Percentiles rank a stretch among this genome's conserved stretches.
Evolutionary conservation across 1,284 basidiomycete species (phyloP).

Genomic region (Mixia osmundae): DNA sequence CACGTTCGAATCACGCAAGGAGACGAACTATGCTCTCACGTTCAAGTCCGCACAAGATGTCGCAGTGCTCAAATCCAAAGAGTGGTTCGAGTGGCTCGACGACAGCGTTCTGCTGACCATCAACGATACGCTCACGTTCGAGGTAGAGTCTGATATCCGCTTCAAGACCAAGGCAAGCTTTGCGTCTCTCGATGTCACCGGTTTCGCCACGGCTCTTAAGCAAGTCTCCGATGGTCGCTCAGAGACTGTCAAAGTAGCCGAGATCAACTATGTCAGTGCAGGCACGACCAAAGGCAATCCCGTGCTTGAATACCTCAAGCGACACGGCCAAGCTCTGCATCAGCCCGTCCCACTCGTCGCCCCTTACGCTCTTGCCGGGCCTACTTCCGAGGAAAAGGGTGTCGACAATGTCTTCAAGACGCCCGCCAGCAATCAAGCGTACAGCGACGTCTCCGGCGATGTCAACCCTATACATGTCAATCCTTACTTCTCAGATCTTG

Average conservation of each 20-base stretch:
- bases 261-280: constrained; percentile 51
- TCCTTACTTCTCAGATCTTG: constrained; percentile 90
- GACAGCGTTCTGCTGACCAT: constrained; percentile 46
- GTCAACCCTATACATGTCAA: constrained; percentile 83
- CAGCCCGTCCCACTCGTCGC: constrained; percentile 47
- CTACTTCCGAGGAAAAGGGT: constrained; percentile 7
- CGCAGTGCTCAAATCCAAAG: constrained; percentile 79
- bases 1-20: constrained; percentile 79
- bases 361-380: constrained; percentile 42
- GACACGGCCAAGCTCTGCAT: constrained; percentile 58
- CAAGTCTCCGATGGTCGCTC: constrained; percentile 12
- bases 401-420: too few species aligned
- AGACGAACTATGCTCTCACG: constrained; percentile 63
- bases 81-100: constrained; percentile 94
- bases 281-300: constrained; percentile 59
- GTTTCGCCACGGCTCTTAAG: constrained; percentile 36
- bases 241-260: constrained; percentile 48
- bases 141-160: constrained; percentile 54
- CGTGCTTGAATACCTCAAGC: constrained; percentile 74
- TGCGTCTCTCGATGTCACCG: constrained; percentile 55
- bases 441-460: constrained; percentile 87
- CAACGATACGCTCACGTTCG: constrained; percentile 71
- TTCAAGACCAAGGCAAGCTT: constrained; percentile 81
- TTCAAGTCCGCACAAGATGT: constrained; percentile 54
- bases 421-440: constrained; percentile 69